Percentiles rank a stretch among this genome's conserved stretches.
These are phyloP conservation scores for Dothistroma pini DNA, from an alignment of 2,329 filamentous ascomycete genomes.

Conservation along the genomic window DNA sequence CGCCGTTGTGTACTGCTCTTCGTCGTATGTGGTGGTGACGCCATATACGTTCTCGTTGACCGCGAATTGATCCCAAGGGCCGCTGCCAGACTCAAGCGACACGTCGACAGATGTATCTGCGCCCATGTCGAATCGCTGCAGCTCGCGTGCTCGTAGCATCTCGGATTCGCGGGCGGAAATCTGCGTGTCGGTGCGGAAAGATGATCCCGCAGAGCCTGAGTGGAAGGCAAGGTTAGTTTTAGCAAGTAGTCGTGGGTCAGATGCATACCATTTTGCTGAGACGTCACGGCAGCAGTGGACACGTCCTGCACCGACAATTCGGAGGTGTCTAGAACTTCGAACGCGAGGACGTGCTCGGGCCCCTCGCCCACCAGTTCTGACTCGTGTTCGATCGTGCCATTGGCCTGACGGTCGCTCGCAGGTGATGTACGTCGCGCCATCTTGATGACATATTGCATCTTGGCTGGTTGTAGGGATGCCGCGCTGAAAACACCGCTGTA, in stretches of 20 bases:
- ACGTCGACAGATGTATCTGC: slow-evolving; percentile 53
- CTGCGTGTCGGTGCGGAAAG: slow-evolving; percentile 82
- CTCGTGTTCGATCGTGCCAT: slow-evolving; percentile 41
- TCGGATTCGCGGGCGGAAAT: slow-evolving; percentile 67
- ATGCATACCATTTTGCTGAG: slow-evolving; percentile 56
- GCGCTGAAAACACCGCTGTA: slow-evolving; percentile 60
- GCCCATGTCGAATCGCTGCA: slow-evolving; percentile 78
- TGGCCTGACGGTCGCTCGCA: slow-evolving; percentile 41
- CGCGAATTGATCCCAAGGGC: slow-evolving; percentile 86
- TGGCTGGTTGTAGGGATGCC: slow-evolving; percentile 49
- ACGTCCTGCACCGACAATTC: slow-evolving; percentile 56
- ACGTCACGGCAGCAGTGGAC: slow-evolving; percentile 48
- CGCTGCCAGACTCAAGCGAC: slow-evolving; percentile 53
- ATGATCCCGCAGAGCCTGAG: slow-evolving; percentile 58
- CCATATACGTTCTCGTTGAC: slow-evolving; percentile 86
- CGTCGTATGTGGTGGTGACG: slow-evolving; percentile 83
- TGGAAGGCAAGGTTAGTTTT: slow-evolving; percentile 16
- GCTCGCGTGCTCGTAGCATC: slow-evolving; percentile 64
- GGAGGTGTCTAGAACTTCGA: slow-evolving; percentile 58
- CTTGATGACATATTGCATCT: slow-evolving; percentile 58
- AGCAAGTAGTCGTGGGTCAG: neutral
- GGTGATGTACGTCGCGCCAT: slow-evolving; percentile 57
- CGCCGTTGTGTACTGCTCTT: slow-evolving; percentile 88
- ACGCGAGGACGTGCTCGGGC: slow-evolving; percentile 54
- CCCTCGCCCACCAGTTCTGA: slow-evolving; percentile 47